phyloP scores from a whole-genome alignment of 2,329 filamentous ascomycete species.

The Penicillium sp. region DNA sequence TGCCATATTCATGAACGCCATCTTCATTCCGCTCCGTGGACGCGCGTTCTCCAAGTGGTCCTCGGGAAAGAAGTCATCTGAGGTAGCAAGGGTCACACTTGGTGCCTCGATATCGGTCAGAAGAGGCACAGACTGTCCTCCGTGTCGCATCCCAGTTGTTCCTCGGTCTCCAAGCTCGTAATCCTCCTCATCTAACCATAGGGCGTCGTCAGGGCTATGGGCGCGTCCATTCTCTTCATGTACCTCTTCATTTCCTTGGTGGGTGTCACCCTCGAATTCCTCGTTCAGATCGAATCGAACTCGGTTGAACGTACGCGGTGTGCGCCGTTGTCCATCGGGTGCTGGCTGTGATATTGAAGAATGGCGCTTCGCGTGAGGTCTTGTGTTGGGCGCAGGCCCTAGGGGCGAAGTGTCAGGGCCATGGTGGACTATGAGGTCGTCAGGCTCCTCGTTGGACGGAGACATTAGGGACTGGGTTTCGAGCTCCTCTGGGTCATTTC shows the following conservation, averaged over 20 bases:
- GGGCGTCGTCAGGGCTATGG: slow-evolving; percentile 29
- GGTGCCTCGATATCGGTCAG: slow-evolving; percentile 83
- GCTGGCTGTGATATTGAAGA: slow-evolving; percentile 44
- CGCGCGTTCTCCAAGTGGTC: slow-evolving; percentile 63
- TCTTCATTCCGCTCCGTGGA: slow-evolving; percentile 80
- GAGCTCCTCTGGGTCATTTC: slow-evolving; percentile 27
- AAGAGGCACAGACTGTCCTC: slow-evolving; percentile 63
- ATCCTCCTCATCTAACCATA: slow-evolving; percentile 62
- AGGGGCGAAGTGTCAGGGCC: slow-evolving; percentile 20
- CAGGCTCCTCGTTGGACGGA: slow-evolving; percentile 28
- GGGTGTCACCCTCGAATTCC: slow-evolving; percentile 11
- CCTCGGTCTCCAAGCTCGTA: slow-evolving; percentile 51
- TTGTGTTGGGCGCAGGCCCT: slow-evolving; percentile 15
- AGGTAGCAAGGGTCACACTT: slow-evolving; percentile 69
- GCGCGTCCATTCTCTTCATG: slow-evolving; percentile 32
- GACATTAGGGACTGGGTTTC: slow-evolving; percentile 38
- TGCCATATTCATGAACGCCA: slow-evolving; percentile 99
- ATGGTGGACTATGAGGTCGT: slow-evolving; percentile 29
- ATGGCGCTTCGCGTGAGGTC: slow-evolving; percentile 32
- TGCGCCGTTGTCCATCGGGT: slow-evolving; percentile 44
- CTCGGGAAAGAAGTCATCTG: slow-evolving; percentile 58
- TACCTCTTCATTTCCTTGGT: slow-evolving; percentile 22
- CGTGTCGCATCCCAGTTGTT: slow-evolving; percentile 39
- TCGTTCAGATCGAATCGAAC: slow-evolving; percentile 69
- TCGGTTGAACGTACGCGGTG: slow-evolving; percentile 66